phyloP scores from a whole-genome alignment of 768 basidiomycete species.

The Paxillus involutus region DNA sequence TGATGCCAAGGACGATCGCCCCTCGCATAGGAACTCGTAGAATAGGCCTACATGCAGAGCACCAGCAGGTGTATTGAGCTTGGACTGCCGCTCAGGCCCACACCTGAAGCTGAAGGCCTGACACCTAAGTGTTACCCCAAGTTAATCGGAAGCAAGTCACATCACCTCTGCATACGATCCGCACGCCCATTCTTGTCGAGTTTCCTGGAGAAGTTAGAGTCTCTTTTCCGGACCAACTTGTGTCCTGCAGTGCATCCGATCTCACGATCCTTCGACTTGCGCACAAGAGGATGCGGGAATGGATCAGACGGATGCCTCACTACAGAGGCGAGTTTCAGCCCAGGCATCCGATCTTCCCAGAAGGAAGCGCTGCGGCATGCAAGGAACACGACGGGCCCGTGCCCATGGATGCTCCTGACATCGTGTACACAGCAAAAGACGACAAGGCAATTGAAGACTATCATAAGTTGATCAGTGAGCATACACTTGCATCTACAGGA shows the following conservation, averaged over 20 bases:
- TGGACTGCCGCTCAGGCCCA: too few relatives aligned
- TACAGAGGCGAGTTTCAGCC: slow-evolving; percentile 39
- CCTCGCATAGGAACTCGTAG: too few relatives aligned
- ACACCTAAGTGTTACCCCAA: slow-evolving; percentile 38
- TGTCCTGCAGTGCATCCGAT: slow-evolving; percentile 20
- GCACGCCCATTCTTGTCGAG: slow-evolving; percentile 47
- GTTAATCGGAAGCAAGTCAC: slow-evolving; percentile 45
- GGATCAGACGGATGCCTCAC: slow-evolving; percentile 39
- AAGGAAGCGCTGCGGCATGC: slow-evolving; percentile 28
- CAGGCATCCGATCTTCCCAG: slow-evolving; percentile 13
- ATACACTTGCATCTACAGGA: background rate
- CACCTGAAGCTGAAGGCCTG: too few relatives aligned
- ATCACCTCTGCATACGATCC: slow-evolving; percentile 39
- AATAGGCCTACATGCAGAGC: too few relatives aligned
- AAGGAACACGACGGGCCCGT: slow-evolving; percentile 16
- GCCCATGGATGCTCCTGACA: slow-evolving; percentile 24
- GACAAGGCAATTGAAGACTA: slow-evolving; percentile 33
- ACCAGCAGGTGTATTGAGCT: too few relatives aligned
- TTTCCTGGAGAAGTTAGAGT: slow-evolving; percentile 43
- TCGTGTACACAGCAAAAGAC: slow-evolving; percentile 31
- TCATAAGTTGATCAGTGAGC: slow-evolving; percentile 19
- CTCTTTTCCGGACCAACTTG: background rate
- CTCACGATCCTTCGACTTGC: slow-evolving; percentile 24
- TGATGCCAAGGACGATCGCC: too few relatives aligned
- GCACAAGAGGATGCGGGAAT: slow-evolving; percentile 28